Evolutionary conservation across 257 asterid species (phyloP).

Genomic region (Schizonepeta tenuifolia): DNA sequence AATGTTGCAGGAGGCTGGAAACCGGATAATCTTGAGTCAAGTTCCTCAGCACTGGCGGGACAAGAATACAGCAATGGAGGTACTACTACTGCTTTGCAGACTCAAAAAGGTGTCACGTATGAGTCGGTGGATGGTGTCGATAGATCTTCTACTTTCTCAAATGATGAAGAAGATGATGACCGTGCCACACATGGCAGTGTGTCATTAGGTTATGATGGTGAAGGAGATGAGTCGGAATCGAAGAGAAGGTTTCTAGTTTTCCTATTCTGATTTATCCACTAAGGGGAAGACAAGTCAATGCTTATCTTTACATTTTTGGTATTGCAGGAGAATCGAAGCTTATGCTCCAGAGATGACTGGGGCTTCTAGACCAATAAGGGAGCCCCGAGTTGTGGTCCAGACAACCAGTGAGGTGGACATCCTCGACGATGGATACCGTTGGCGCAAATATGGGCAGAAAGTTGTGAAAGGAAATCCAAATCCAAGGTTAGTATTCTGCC

Average conservation of each 20-base stretch:
- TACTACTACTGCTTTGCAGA: constrained; percentile 36
- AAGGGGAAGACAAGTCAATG: not conserved
- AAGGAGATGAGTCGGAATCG: constrained; percentile 82
- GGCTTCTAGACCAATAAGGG: constrained; percentile 70
- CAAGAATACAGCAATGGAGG: constrained; percentile 51
- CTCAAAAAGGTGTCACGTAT: constrained; percentile 47
- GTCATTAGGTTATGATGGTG: constrained; percentile 71
- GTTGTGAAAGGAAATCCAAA: constrained; percentile 95
- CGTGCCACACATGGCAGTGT: constrained; percentile 65
- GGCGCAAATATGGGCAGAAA: constrained; percentile 98
- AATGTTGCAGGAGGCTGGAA: constrained; percentile 49
- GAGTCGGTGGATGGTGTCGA: constrained; percentile 62
- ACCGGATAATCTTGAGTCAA: constrained; percentile 50
- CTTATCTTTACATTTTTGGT: constrained; percentile 8
- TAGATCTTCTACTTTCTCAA: constrained; percentile 63
- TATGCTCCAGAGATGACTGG: constrained; percentile 53
- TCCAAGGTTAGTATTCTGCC: constrained; percentile 70
- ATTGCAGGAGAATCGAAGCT: constrained; percentile 55
- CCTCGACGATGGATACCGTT: constrained; percentile 89
- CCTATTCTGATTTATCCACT: constrained; percentile 1
- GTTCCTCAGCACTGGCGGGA: constrained; percentile 45
- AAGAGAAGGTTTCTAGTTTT: constrained; percentile 68
- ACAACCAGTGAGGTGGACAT: constrained; percentile 93
- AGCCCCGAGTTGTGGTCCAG: constrained; percentile 92
- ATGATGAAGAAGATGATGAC: constrained; percentile 70